Base-by-base conservation (phyloP, 139 green algal species). In the Desmodesmus armatus region DNA sequence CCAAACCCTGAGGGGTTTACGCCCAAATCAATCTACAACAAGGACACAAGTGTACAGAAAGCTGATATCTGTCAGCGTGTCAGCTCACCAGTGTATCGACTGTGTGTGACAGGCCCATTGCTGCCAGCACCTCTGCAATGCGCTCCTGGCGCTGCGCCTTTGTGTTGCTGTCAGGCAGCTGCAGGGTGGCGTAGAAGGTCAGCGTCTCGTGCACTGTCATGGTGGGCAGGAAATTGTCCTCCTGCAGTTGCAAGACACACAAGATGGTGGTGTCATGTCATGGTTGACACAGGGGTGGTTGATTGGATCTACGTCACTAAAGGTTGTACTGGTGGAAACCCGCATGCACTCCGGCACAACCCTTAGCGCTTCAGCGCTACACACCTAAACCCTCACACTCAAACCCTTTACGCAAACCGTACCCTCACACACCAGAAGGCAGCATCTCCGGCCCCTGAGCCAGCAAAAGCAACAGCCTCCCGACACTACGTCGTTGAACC, bases 201-300 rank as follows among this genome's bases (percentile, higher is more conserved):
- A 90, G 65, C 25, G 88, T 90, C 87, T 94, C 91, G 1, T 75
- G 29, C 6, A 89, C 87, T 0, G 87, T 93, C 86, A 94, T 91
- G 2, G 85, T 87, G 47, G 91, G 90, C 43, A 93, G 44, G 74
- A 94, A 94, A 84, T 92, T 92, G 90, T 94, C 91, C 49, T 93
- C 87, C 90, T 93, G 83, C 23, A 47, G 40, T n/a, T 7, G 7
- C 6, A 47, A 47, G 29, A 62, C n/a, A n/a, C n/a, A n/a, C n/a
- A n/a, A 13, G 13, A 13, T 55, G 47, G 47, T 55, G 47, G 47
- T 55, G 47, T 21, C 27, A 37, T 67, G 17, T 7, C 60, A 67
- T 5, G 35, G 3, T 27, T 67, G 5, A 62, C 51, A 62, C 51
- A 62, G 5, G 7, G 51, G n/a, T n/a, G n/a, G n/a, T n/a, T n/a